These are phyloP conservation scores for Ascochyta pisi DNA, from an alignment of 2,329 filamentous ascomycete species.

Conservation along the genomic window DNA sequence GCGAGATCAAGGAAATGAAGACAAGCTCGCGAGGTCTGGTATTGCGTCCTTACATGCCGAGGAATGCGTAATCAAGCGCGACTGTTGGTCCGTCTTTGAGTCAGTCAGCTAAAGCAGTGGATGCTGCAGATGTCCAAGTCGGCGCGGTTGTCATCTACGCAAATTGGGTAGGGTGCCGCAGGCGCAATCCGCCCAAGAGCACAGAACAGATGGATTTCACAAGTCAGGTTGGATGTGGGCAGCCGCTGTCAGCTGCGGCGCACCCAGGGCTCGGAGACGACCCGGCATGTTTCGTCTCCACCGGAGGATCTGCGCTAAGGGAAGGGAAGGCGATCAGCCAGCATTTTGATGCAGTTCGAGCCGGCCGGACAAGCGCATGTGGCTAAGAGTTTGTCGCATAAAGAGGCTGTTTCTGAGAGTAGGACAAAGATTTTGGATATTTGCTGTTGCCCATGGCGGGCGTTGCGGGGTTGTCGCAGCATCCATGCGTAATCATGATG, in stretches of 20 bases:
- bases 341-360: slow-evolving; percentile 3
- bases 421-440: not conserved
- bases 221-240: not conserved
- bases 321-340: slow-evolving; percentile 1
- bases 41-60: slow-evolving; percentile 4
- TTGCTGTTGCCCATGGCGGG: not conserved
- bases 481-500: not conserved
- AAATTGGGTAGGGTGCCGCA: not conserved
- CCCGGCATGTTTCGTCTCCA: slow-evolving; percentile 18
- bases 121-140: not conserved
- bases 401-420: not conserved
- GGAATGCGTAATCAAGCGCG: slow-evolving; percentile 3
- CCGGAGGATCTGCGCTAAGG: slow-evolving; percentile 7
- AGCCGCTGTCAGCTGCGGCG: slow-evolving; percentile 15
- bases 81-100: slow-evolving; percentile 5
- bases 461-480: not conserved
- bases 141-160: not conserved
- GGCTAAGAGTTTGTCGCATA: slow-evolving; percentile 1
- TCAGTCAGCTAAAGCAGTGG: slow-evolving; percentile 11
- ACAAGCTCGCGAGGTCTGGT: not conserved
- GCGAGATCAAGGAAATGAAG: not conserved
- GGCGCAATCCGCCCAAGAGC: not conserved
- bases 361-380: slow-evolving; percentile 6
- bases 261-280: slow-evolving; percentile 16
- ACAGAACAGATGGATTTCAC: not conserved